Percentiles rank a stretch among this genome's conserved stretches.
These are phyloP conservation scores for Friedmanniomyces simplex DNA, from an alignment of 495 filamentous ascomycete species.

Conservation along the genomic window DNA sequence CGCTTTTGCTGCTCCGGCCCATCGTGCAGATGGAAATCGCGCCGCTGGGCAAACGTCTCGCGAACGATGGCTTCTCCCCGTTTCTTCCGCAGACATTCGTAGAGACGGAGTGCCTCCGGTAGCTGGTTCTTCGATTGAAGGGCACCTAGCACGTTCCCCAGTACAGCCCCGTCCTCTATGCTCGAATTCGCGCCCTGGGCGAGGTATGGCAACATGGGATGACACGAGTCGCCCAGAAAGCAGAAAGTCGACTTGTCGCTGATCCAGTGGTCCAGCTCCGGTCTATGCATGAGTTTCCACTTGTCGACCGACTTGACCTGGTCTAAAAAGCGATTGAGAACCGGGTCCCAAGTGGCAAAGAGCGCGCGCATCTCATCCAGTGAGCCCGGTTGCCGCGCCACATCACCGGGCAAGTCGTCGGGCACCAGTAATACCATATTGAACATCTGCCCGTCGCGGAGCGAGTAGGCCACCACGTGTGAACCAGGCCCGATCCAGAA, in stretches of 20 bases:
- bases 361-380: slow-evolving; percentile 56
- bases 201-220: slow-evolving; percentile 28
- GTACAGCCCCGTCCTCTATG: slow-evolving; percentile 25
- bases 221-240: slow-evolving; percentile 36
- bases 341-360: slow-evolving; percentile 46
- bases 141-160: slow-evolving; percentile 19
- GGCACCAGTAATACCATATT: slow-evolving; percentile 63
- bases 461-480: slow-evolving; percentile 55
- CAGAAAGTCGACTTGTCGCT: slow-evolving; percentile 46
- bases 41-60: slow-evolving; percentile 24
- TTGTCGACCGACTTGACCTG: slow-evolving; percentile 50
- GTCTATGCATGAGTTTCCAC: slow-evolving; percentile 54
- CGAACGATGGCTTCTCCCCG: slow-evolving; percentile 24
- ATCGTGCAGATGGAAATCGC: slow-evolving; percentile 21
- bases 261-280: slow-evolving; percentile 45
- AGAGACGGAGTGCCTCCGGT: slow-evolving; percentile 14
- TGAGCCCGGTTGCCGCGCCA: slow-evolving; percentile 45
- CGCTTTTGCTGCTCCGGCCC: slow-evolving; percentile 23
- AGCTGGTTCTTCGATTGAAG: slow-evolving; percentile 10
- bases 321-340: slow-evolving; percentile 38
- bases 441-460: slow-evolving; percentile 50
- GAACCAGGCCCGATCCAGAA: slow-evolving; percentile 61
- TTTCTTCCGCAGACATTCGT: slow-evolving; percentile 20
- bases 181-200: slow-evolving; percentile 25
- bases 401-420: slow-evolving; percentile 51